Evolutionary conservation across 768 basidiomycete genomes (phyloP), one percentile per base, ranked within the genome.

Genomic region (Pisolithus sp.): DNA sequence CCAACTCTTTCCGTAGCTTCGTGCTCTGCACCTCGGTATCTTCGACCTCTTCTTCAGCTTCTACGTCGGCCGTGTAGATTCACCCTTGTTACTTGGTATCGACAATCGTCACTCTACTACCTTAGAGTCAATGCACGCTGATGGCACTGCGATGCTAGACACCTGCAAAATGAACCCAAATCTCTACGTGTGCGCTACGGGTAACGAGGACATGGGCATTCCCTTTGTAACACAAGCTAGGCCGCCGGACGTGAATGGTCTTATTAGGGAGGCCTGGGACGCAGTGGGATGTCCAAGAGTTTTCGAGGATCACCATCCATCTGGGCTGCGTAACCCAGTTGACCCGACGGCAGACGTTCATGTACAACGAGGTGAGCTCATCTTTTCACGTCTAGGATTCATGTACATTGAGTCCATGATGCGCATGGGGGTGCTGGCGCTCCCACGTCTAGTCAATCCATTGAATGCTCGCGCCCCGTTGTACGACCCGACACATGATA

Each of bases 81-180:
- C 30, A 30, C 30, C 26, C 2, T 8, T 6, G 7, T 30, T 30
- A 30, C 98, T 99, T 78, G 82, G 96, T 24, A 86, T 99, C 60
- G 96, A 99, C 70, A 99, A 99, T 64, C 95, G 93, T 56, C 95
- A 98, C 70, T 97, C 94, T 4, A 99, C n/a, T 96, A 0, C 96
- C 96, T 13, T n/a, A n/a, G n/a, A n/a, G n/a, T 71, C 30, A 30
- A 30, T 98, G 31, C 83, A 91, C 26, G 4, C n/a, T 57, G 93
- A 98, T 18, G 96, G 95, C n/a, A 85, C 86, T 17, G 75, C 77
- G 43, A 85, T 99, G 74, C 82, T 99, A 37, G 96, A 99, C 63
- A 83, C 85, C 6, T 81, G 96, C 30, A 83, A 83, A 18, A 81
- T 83, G 47, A 92, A 91, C 57, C 94, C 93, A 1, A 79, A 98